Evolutionary conservation across 1,284 basidiomycete genomes (phyloP).

Genomic region (Rhodotorula sp.): DNA sequence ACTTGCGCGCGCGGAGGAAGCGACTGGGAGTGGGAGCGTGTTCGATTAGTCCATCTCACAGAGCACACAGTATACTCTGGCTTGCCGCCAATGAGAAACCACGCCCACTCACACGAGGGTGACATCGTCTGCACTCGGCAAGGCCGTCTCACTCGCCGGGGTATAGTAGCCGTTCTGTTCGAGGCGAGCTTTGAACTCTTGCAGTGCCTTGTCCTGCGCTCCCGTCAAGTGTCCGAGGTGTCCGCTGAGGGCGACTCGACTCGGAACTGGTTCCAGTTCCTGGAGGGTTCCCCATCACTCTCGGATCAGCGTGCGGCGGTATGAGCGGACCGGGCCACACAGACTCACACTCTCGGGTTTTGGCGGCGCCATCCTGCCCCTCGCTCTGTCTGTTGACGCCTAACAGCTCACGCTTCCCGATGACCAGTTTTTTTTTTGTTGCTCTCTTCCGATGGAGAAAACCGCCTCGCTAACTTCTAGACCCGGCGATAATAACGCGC

Average conservation of each 20-base stretch:
- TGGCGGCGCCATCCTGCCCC: not conserved
- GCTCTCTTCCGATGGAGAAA: too few species aligned
- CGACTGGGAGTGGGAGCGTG: slow-evolving; percentile 55
- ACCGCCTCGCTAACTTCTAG: too few species aligned
- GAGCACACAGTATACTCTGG: too few species aligned
- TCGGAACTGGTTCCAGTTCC: not conserved
- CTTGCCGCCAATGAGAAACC: not conserved
- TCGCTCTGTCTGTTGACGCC: not conserved
- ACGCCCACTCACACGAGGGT: slow-evolving; percentile 61
- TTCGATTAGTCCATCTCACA: not conserved
- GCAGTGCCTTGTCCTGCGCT: slow-evolving; percentile 56
- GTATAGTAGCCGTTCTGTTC: slow-evolving; percentile 56
- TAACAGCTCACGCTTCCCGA: too few species aligned
- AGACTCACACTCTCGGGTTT: not conserved
- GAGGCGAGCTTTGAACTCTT: slow-evolving; percentile 59
- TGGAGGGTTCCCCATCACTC: not conserved
- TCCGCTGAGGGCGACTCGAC: slow-evolving; percentile 48
- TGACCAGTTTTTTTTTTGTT: too few species aligned
- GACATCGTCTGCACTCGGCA: slow-evolving; percentile 56
- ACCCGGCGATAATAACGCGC: too few species aligned
- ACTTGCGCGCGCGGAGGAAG: slow-evolving; percentile 69
- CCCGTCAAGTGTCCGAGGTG: slow-evolving; percentile 59
- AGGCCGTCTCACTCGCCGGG: not conserved
- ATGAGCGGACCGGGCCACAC: not conserved
- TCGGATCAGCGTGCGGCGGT: not conserved